Percentiles rank a stretch among this genome's conserved stretches.
Conservation (phyloP, 2,329 filamentous ascomycete genomes). For the Colletotrichum costaricense region DNA sequence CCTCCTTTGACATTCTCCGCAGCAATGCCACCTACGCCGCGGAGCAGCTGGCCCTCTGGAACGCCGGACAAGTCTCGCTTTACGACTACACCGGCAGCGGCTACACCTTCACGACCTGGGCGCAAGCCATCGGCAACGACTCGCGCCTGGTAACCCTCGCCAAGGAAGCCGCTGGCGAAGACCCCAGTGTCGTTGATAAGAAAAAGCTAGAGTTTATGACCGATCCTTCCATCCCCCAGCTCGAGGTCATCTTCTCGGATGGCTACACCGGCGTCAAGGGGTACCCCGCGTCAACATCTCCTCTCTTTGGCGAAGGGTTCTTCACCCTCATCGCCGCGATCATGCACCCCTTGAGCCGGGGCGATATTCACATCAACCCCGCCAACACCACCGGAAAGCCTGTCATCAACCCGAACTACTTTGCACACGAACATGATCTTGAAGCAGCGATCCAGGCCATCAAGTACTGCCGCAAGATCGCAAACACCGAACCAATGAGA, state of each 20-base stretch:
- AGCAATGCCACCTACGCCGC: constrained; percentile 48
- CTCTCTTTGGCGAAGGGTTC: constrained; percentile 45
- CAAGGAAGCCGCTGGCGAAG: constrained; percentile 42
- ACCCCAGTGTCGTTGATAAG: constrained; percentile 45
- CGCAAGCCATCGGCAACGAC: constrained; percentile 46
- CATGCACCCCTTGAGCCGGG: constrained; percentile 46
- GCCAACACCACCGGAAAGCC: constrained; percentile 46
- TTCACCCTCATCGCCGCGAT: constrained; percentile 43
- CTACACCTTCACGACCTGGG: constrained; percentile 56
- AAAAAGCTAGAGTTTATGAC: constrained; percentile 54
- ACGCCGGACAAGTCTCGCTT: constrained; percentile 44
- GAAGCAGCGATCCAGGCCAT: constrained; percentile 45
- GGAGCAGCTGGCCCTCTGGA: constrained; percentile 51
- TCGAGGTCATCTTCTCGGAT: constrained; percentile 57
- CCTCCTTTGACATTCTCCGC: constrained; percentile 45
- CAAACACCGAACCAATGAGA: constrained; percentile 45
- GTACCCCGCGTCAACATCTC: constrained; percentile 42
- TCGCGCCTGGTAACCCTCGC: constrained; percentile 47
- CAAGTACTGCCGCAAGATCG: constrained; percentile 47
- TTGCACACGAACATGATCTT: constrained; percentile 36
- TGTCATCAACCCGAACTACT: constrained; percentile 46
- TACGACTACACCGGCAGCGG: constrained; percentile 53
- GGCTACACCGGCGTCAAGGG: constrained; percentile 55
- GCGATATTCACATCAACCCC: constrained; percentile 48
- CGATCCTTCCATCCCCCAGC: constrained; percentile 49